Percentiles rank a stretch among this genome's conserved stretches.
phyloP scores from a whole-genome alignment of 371 early-diverging fungal genomes.

The Homolaphlyctis polyrhiza region DNA sequence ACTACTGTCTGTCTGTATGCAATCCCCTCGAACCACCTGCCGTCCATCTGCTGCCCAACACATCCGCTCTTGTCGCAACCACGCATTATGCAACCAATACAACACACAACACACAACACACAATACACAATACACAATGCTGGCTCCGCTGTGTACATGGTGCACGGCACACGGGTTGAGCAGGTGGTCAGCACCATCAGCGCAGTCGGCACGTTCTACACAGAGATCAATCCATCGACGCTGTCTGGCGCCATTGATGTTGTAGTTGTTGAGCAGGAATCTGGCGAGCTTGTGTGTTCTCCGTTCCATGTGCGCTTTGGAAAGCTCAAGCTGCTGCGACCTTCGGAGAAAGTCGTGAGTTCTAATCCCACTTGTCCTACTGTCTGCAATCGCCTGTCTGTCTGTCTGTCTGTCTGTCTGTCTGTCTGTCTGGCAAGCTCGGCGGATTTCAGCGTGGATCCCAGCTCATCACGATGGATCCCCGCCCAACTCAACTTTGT shows the following conservation, averaged over 20 bases:
- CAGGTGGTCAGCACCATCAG: constrained; percentile 5
- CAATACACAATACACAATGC: background rate
- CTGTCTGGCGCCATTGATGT: constrained; percentile 98
- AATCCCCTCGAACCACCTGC: background rate
- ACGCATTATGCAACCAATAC: background rate
- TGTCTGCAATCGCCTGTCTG: background rate
- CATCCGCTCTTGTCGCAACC: background rate
- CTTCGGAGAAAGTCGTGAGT: constrained; percentile 78
- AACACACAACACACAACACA: background rate
- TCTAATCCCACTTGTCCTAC: background rate
- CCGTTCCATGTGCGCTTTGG: constrained; percentile 99
- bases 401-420: too few relatives aligned
- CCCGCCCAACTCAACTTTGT: too few relatives aligned
- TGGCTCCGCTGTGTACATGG: background rate
- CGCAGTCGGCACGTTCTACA: constrained; percentile 62
- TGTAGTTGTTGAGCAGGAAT: constrained; percentile 81
- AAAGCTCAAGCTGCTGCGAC: constrained; percentile 86
- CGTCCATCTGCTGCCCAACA: background rate
- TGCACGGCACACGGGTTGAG: background rate
- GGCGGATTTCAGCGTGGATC: too few relatives aligned
- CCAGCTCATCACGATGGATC: too few relatives aligned
- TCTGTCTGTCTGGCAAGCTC: too few relatives aligned
- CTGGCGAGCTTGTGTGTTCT: constrained; percentile 82
- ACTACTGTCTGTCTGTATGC: background rate
- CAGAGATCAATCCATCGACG: constrained; percentile 95